Percentiles rank a stretch among this genome's conserved stretches.
Evolutionary conservation across 1,284 basidiomycete species (phyloP).

Genomic region (Peniophora sp.): DNA sequence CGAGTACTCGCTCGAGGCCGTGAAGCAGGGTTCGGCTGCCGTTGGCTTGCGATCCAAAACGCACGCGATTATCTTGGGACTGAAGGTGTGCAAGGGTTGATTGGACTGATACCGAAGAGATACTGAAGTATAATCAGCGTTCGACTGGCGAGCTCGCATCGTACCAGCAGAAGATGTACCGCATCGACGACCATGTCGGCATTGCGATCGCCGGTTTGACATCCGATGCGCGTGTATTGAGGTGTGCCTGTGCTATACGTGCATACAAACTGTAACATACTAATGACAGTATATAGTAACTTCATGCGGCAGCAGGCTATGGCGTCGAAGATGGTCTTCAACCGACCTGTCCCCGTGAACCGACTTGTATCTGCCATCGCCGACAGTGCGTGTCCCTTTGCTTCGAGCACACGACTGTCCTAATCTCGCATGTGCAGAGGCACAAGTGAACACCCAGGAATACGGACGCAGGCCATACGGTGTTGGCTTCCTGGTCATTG

Average conservation of each 20-base stretch:
- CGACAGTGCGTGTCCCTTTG: slow-evolving; percentile 61
- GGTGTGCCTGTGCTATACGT: slow-evolving; percentile 42
- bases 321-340: slow-evolving; percentile 91
- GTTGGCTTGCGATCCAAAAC: slow-evolving; percentile 95
- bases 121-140: slow-evolving; percentile 46
- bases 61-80: slow-evolving; percentile 87
- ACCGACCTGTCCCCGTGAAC: slow-evolving; percentile 90
- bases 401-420: slow-evolving; percentile 5
- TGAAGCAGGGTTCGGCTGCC: slow-evolving; percentile 98
- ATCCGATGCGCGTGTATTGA: slow-evolving; percentile 94
- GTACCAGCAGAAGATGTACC: slow-evolving; percentile 99
- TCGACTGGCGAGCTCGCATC: slow-evolving; percentile 98
- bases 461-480: slow-evolving; percentile 97
- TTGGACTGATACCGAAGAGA: background rate
- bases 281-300: slow-evolving; percentile 54
- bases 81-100: slow-evolving; percentile 64
- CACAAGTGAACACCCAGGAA: slow-evolving; percentile 98
- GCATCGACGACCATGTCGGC: slow-evolving; percentile 98
- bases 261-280: slow-evolving; percentile 1
- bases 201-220: slow-evolving; percentile 98
- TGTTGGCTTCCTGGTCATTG: slow-evolving; percentile 97
- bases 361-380: slow-evolving; percentile 91
- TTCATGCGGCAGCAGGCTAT: slow-evolving; percentile 99
- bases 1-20: slow-evolving; percentile 98
- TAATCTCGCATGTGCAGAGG: slow-evolving; percentile 51